Evolutionary conservation across 106 monocot genomes (phyloP), one percentile per base, ranked within the genome.

Genomic region (Allium cepa): DNA sequence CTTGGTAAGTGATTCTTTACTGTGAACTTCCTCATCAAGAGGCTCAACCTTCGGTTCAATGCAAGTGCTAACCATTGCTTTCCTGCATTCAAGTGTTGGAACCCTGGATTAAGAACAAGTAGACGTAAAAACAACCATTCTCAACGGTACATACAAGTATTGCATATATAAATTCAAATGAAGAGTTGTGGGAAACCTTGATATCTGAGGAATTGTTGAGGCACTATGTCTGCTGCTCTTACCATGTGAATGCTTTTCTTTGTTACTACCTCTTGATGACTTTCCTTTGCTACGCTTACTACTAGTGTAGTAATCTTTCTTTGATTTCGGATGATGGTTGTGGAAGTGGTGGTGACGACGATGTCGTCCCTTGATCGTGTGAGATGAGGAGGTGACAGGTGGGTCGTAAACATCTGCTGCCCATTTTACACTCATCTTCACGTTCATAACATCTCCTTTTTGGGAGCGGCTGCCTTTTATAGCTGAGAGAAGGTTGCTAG

Each of bases 391-490:
- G 13, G 81, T 84, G 16, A 79, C 69, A 66, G 88, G 88, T 7
- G 88, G 88, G 27, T 88, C 84, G 57, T 88, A 84, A 45, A 88
- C 88, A 13, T 85, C 81, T 26, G 79, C 79, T 46, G 88, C 88
- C 88, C 88, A 88, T 69, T 66, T 79, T 26, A 88, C 84, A 50
- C 60, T 76, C 63, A 79, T 51, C 26, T 64, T 64, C 12, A 27
- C 11, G 8, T 64, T 56, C 27, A 69, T 50, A 36, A 26, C 4
- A 11, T 53, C 72, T 13, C 84, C 88, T 12, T 57, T 46, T 53
- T 56, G 46, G 15, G 53, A 73, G 51, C 84, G 84, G 18, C 76
- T 64, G 71, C 88, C 88, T 74, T 85, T 88, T 17, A 88, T 50
- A 1, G 81, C 79, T 46, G 88, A 74, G 9, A 76, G 26, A 28